Percentiles rank a stretch among this genome's conserved stretches.
Conservation (phyloP, 2,329 filamentous ascomycete species). For the Hymenoscyphus occultus region DNA sequence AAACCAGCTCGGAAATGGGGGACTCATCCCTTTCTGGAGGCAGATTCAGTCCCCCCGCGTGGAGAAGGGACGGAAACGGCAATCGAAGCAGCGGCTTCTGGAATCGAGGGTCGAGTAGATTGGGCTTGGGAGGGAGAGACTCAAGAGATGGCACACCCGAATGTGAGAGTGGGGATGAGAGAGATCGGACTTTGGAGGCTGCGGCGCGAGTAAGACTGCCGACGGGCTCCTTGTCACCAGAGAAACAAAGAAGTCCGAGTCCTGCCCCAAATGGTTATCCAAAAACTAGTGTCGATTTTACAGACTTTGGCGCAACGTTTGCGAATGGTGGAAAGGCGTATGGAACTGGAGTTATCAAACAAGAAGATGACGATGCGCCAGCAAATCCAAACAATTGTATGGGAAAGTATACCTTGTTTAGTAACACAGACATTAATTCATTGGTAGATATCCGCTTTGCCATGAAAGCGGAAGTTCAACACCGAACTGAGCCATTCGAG, state of each 20-base stretch:
- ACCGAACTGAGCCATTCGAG: conserved; percentile 81
- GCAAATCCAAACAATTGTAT: conserved; percentile 50
- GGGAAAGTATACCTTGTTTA: conserved; percentile 24
- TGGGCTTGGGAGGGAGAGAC: conserved; percentile 47
- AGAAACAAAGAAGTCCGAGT: conserved; percentile 55
- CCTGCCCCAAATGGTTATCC: conserved; percentile 41
- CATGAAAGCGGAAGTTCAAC: conserved; percentile 81
- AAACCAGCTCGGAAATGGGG: conserved; percentile 39
- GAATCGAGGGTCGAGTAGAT: conserved; percentile 49
- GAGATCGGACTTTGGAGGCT: conserved; percentile 33
- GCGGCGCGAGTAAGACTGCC: conserved; percentile 42
- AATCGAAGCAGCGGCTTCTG: conserved; percentile 44
- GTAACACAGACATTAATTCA: conserved; percentile 23
- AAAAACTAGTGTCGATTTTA: conserved; percentile 37
- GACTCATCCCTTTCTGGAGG: conserved; percentile 45
- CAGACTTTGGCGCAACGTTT: background rate
- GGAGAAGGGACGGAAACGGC: conserved; percentile 48
- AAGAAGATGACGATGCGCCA: conserved; percentile 23
- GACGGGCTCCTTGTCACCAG: conserved; percentile 51
- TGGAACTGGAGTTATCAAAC: conserved; percentile 36
- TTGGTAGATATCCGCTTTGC: conserved; percentile 79
- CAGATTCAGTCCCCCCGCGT: conserved; percentile 65
- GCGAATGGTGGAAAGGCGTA: conserved; percentile 23
- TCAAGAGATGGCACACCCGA: conserved; percentile 58
- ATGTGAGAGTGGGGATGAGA: conserved; percentile 55